phyloP scores from a whole-genome alignment of 1,284 basidiomycete genomes.

The Ceratobasidium sp. region DNA sequence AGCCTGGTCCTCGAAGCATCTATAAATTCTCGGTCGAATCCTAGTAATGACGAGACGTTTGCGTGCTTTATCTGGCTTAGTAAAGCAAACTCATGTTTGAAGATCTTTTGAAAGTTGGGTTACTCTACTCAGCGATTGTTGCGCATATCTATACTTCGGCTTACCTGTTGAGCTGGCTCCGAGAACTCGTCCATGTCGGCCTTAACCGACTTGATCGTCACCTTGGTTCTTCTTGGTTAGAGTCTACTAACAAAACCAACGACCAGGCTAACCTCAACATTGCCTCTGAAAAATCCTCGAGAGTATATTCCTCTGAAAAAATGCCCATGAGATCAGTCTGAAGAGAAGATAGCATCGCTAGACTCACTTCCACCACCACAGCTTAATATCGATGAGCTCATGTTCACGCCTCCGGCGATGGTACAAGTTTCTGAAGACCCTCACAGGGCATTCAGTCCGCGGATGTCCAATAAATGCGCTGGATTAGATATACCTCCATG shows the following conservation, averaged over 20 bases:
- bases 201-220: slow-evolving; percentile 7
- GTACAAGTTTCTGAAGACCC: not conserved
- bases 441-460: not conserved
- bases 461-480: not conserved
- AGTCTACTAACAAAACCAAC: not conserved
- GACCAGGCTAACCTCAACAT: slow-evolving; percentile 22
- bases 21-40: slow-evolving; percentile 24
- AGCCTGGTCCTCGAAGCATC: not conserved
- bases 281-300: no score
- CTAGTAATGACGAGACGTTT: slow-evolving; percentile 24
- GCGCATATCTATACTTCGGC: not conserved
- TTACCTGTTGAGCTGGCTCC: not conserved
- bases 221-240: slow-evolving; percentile 13
- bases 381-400: slow-evolving; percentile 16
- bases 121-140: no score
- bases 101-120: not conserved
- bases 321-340: no score
- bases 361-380: slow-evolving; percentile 41
- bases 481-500: slow-evolving; percentile 17
- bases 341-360: not conserved
- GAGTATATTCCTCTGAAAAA: no score
- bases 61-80: slow-evolving; percentile 18
- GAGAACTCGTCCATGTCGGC: slow-evolving; percentile 7
- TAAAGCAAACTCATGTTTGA: slow-evolving; percentile 22
- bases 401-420: not conserved